Percentiles rank a stretch among this genome's conserved stretches.
Conservation (phyloP, 805 yeast genomes). For the Zygosaccharomyces bisporus region DNA sequence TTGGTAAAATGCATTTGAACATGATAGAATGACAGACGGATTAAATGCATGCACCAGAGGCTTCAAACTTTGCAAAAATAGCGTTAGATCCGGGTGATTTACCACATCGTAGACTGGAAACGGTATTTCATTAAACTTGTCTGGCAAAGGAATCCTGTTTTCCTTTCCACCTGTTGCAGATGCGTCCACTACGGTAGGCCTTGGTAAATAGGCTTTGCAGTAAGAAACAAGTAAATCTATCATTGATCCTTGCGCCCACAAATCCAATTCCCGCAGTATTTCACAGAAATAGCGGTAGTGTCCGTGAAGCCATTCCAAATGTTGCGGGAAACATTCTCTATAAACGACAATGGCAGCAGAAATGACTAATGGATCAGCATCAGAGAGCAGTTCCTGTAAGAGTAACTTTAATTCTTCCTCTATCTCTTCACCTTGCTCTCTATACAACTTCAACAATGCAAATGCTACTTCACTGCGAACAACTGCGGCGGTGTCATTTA, state of each 20-base stretch:
- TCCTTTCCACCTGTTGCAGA: slow-evolving; percentile 27
- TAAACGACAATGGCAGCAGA: slow-evolving; percentile 62
- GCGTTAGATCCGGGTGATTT: slow-evolving; percentile 53
- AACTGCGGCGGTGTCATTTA: slow-evolving; percentile 65
- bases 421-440: slow-evolving; percentile 40
- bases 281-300: slow-evolving; percentile 58
- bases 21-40: slow-evolving; percentile 58
- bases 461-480: slow-evolving; percentile 80
- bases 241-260: slow-evolving; percentile 61
- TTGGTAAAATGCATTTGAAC: slow-evolving; percentile 52
- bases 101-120: slow-evolving; percentile 42
- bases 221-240: slow-evolving; percentile 67
- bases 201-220: slow-evolving; percentile 54
- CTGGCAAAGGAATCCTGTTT: slow-evolving; percentile 39
- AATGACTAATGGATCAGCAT: slow-evolving; percentile 61
- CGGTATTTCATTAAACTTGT: slow-evolving; percentile 39
- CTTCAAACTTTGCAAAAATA: slow-evolving; percentile 48
- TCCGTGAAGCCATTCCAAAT: slow-evolving; percentile 66
- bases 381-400: slow-evolving; percentile 56
- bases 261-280: slow-evolving; percentile 53
- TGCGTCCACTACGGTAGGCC: slow-evolving; percentile 44
- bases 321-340: slow-evolving; percentile 49
- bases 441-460: slow-evolving; percentile 59
- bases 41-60: slow-evolving; percentile 49
- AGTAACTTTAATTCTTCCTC: slow-evolving; percentile 48